Evolutionary conservation across 179 eudicot species (phyloP).

Genomic region (Dionaea muscipula): DNA sequence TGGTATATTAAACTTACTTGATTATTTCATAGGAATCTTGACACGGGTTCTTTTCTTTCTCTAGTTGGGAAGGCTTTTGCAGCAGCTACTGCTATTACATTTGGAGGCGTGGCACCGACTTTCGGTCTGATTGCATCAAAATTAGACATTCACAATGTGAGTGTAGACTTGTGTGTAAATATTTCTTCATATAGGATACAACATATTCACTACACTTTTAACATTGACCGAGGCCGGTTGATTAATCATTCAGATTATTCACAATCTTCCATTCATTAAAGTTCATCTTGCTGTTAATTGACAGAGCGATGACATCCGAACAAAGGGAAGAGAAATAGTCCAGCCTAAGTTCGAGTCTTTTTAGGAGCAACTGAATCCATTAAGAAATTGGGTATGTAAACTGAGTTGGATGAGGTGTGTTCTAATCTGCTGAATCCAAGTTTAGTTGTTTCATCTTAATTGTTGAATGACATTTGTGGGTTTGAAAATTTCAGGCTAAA

Average conservation of each 20-base stretch:
- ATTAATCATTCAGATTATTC: background rate
- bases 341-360: slow-evolving; percentile 47
- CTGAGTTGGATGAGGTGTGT: background rate
- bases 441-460: background rate
- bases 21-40: background rate
- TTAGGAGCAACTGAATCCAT: slow-evolving; percentile 47
- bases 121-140: slow-evolving; percentile 50
- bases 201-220: no score
- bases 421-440: background rate
- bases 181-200: background rate
- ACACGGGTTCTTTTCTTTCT: slow-evolving; percentile 2
- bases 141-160: slow-evolving; percentile 58
- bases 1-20: no score
- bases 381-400: slow-evolving; percentile 57
- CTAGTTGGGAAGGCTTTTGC: slow-evolving; percentile 80
- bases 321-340: slow-evolving; percentile 52
- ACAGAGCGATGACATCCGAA: slow-evolving; percentile 47
- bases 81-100: slow-evolving; percentile 59
- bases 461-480: slow-evolving; percentile 2
- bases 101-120: slow-evolving; percentile 52
- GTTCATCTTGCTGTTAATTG: background rate
- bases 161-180: slow-evolving; percentile 9
- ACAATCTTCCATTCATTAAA: background rate
- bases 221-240: no score
- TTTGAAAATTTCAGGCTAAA: slow-evolving; percentile 31